A percentile compares a stretch with the other conserved stretches of the same genome.
phyloP scores from a whole-genome alignment of 257 asterid genomes.

The Nyctanthes arbortristis region DNA sequence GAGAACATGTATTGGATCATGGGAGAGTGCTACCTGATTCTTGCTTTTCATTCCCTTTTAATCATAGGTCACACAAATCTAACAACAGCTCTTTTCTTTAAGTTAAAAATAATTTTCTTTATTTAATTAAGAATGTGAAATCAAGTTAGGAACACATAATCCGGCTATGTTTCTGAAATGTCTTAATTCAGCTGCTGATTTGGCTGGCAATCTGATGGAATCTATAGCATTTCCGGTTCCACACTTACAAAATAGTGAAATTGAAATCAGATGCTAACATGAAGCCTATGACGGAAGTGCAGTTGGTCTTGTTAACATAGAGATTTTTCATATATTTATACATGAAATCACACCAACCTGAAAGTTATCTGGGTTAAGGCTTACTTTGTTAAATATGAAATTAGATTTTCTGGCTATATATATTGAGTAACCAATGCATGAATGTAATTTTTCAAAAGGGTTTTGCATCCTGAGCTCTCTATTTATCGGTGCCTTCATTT shows the following conservation, averaged over 20 bases:
- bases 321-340: neutral
- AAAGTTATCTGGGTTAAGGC: neutral
- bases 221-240: neutral
- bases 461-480: neutral
- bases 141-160: neutral
- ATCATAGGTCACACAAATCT: neutral
- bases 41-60: neutral
- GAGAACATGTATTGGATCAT: neutral
- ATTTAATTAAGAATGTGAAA: neutral
- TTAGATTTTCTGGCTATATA: neutral
- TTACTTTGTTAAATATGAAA: neutral
- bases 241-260: neutral
- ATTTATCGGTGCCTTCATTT: neutral
- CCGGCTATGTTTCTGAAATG: neutral
- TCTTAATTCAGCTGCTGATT: neutral
- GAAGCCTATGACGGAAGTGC: neutral
- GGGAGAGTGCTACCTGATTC: neutral
- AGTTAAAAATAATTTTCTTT: neutral
- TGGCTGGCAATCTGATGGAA: constrained; percentile 8
- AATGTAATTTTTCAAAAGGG: neutral
- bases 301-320: neutral
- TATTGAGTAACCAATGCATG: neutral
- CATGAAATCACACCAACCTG: neutral
- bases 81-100: neutral
- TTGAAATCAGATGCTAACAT: constrained; percentile 3